phyloP scores from a whole-genome alignment of 495 filamentous ascomycete genomes.

The Choiromyces venosus region DNA sequence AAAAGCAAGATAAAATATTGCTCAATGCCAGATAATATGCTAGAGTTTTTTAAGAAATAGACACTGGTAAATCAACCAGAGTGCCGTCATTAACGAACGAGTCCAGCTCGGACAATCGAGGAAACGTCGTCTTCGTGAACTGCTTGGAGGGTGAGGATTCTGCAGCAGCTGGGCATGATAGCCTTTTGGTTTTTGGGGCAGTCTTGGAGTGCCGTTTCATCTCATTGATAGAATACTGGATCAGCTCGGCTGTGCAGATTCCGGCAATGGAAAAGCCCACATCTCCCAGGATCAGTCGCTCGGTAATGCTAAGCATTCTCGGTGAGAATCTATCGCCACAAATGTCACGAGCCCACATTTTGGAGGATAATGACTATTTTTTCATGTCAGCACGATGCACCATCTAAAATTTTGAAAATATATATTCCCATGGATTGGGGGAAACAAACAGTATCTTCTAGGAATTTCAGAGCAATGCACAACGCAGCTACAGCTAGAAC shows the following conservation, averaged over 20 bases:
- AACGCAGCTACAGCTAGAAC: constrained; percentile 38
- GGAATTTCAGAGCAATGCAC: constrained; percentile 38
- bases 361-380: constrained; percentile 33
- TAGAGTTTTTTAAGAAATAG: not conserved
- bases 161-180: not conserved
- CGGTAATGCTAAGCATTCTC: constrained; percentile 30
- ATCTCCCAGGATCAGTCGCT: constrained; percentile 35
- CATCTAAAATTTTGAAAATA: not conserved
- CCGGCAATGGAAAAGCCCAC: constrained; percentile 37
- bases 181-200: constrained; percentile 15
- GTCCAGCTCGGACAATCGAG: constrained; percentile 22
- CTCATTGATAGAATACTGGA: constrained; percentile 30
- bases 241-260: constrained; percentile 34
- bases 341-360: constrained; percentile 37
- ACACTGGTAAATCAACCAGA: constrained; percentile 5
- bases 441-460: constrained; percentile 39
- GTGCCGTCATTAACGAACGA: constrained; percentile 18
- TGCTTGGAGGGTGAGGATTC: constrained; percentile 20
- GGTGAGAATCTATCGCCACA: constrained; percentile 31
- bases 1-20: not conserved
- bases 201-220: constrained; percentile 27
- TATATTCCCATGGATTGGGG: constrained; percentile 2
- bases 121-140: constrained; percentile 31
- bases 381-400: constrained; percentile 15
- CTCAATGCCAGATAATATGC: not conserved